These are phyloP conservation scores for Penicillium coffeae DNA, from an alignment of 495 filamentous ascomycete species.

Conservation along the genomic window DNA sequence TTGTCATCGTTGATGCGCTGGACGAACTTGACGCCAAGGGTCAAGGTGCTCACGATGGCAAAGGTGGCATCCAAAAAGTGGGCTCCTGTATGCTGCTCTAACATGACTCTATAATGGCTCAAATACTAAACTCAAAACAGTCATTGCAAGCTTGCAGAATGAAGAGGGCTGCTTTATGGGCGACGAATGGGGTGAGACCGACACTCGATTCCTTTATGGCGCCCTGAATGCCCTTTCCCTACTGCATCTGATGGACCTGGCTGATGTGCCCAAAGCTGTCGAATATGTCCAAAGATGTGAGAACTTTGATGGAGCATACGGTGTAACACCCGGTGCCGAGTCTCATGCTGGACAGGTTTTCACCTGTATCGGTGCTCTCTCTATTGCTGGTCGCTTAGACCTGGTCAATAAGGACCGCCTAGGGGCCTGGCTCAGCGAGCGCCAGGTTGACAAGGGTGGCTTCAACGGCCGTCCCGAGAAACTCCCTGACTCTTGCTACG, in stretches of 20 bases:
- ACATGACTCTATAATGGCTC: conserved; percentile 11
- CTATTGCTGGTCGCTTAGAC: conserved; percentile 78
- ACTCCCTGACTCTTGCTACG: conserved; percentile 94
- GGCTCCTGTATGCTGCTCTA: conserved; percentile 59
- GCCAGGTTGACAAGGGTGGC: conserved; percentile 81
- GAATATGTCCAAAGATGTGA: conserved; percentile 72
- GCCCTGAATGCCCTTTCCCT: conserved; percentile 85
- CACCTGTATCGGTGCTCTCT: conserved; percentile 85
- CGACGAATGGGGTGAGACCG: conserved; percentile 93
- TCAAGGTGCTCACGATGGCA: conserved; percentile 45
- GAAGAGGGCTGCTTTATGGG: conserved; percentile 84
- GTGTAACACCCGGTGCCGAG: conserved; percentile 81
- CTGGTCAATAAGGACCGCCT: conserved; percentile 78
- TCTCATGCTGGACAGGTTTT: conserved; percentile 92
- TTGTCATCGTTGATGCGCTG: conserved; percentile 78
- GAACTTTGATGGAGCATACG: conserved; percentile 93
- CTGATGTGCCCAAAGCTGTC: conserved; percentile 77
- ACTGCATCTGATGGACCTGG: conserved; percentile 61
- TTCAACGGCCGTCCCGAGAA: conserved; percentile 95
- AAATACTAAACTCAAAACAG: conserved; percentile 41
- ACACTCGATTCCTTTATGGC: conserved; percentile 90
- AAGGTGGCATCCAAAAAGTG: conserved; percentile 64
- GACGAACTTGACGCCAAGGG: conserved; percentile 71
- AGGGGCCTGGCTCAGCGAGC: conserved; percentile 86
- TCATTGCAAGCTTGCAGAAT: conserved; percentile 79